Conservation (phyloP, 371 early-diverging fungal genomes). For the Smittium culicis region DNA sequence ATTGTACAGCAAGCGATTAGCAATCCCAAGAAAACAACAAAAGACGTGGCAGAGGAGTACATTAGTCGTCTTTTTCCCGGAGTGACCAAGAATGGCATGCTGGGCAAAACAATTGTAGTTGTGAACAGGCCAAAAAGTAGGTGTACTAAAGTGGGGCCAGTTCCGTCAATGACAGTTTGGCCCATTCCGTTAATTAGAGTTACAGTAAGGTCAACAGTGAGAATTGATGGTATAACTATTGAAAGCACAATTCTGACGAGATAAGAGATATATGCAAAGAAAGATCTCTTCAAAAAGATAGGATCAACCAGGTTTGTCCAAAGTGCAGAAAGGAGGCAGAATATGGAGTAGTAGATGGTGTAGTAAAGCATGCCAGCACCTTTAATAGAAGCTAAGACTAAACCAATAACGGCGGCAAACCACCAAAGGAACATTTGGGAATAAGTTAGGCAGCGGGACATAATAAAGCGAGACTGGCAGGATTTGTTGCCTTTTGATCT, state of each 20-base stretch:
- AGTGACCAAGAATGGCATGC: constrained; percentile 6
- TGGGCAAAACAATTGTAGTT: background rate
- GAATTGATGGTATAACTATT: constrained; percentile 4
- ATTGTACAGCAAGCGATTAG: background rate
- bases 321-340: background rate
- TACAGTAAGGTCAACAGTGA: background rate
- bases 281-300: background rate
- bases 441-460: constrained; percentile 9
- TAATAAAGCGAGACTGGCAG: background rate
- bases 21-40: background rate
- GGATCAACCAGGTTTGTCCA: constrained; percentile 7
- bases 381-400: background rate
- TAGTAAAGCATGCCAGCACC: constrained; percentile 11
- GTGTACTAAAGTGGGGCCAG: background rate
- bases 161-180: constrained; percentile 11
- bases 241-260: background rate
- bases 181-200: constrained; percentile 3
- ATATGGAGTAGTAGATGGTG: background rate
- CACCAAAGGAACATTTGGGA: constrained; percentile 9
- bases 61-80: constrained; percentile 2
- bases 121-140: constrained; percentile 1
- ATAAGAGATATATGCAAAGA: background rate
- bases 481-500: background rate
- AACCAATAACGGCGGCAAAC: constrained; percentile 1
- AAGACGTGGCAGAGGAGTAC: background rate